A percentile compares a stretch with the other conserved stretches of the same genome.
Evolutionary conservation across 2,329 filamentous ascomycete genomes (phyloP).

Genomic region (Hypoxylon sp.): DNA sequence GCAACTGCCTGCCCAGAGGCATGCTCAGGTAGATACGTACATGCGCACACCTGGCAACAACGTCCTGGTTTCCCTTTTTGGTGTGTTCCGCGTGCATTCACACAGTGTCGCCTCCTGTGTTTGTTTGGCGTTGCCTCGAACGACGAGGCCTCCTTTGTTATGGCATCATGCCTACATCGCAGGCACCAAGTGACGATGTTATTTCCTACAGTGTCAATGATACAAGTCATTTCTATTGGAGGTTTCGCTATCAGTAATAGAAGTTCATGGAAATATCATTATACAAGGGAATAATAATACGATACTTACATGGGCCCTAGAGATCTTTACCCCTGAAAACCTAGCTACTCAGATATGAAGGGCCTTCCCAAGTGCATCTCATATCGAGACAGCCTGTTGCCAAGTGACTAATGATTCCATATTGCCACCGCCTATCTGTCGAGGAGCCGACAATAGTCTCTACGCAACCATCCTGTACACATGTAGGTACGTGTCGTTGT

Average conservation of each 20-base stretch:
- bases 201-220: background rate
- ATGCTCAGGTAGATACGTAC: background rate
- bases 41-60: background rate
- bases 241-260: background rate
- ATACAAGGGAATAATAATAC: background rate
- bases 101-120: background rate
- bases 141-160: background rate
- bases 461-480: background rate
- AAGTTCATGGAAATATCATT: background rate
- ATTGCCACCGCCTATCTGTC: background rate
- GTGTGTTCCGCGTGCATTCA: background rate
- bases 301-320: background rate
- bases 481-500: background rate
- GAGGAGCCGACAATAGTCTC: too few species aligned
- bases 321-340: background rate
- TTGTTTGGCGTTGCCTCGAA: background rate
- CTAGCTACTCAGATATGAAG: background rate
- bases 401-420: background rate
- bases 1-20: slow-evolving; percentile 4
- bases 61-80: background rate
- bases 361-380: background rate
- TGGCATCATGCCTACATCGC: background rate
- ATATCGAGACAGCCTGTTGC: background rate
- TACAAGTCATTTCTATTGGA: background rate
- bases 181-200: background rate